Conservation (phyloP, 495 filamentous ascomycete genomes). For the Pseudoneurospora amorphoporcata region DNA sequence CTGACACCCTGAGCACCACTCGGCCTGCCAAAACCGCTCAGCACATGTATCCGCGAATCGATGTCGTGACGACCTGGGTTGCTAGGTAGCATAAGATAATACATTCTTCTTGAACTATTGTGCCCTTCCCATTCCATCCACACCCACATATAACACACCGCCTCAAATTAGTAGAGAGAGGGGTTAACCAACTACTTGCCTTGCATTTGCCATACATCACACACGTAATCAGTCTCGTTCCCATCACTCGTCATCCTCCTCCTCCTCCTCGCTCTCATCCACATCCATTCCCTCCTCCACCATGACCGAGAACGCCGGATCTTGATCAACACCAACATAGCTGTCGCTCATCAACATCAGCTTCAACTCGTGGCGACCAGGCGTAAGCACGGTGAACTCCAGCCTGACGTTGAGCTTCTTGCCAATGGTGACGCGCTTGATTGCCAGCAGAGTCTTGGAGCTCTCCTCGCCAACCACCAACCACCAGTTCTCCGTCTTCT, state of each 20-base stretch:
- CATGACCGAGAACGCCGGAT: conserved; percentile 73
- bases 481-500: conserved; percentile 97
- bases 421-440: conserved; percentile 88
- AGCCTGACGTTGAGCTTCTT: conserved; percentile 65
- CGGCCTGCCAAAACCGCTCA: background rate
- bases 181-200: background rate
- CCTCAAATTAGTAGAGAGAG: background rate
- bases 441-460: conserved; percentile 74
- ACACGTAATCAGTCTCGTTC: background rate
- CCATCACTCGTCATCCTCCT: conserved; percentile 47
- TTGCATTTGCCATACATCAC: background rate
- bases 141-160: conserved; percentile 9
- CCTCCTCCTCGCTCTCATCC: conserved; percentile 76
- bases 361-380: conserved; percentile 80
- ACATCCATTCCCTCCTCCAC: conserved; percentile 93
- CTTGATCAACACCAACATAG: conserved; percentile 95
- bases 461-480: conserved; percentile 88
- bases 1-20: background rate
- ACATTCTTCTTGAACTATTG: conserved; percentile 8
- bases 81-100: background rate
- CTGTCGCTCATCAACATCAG: conserved; percentile 96
- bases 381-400: conserved; percentile 78
- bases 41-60: background rate
- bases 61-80: background rate
- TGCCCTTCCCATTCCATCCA: conserved; percentile 11